Conservation (phyloP, 805 yeast species). For the Trichomonascus vanleenenianus region DNA sequence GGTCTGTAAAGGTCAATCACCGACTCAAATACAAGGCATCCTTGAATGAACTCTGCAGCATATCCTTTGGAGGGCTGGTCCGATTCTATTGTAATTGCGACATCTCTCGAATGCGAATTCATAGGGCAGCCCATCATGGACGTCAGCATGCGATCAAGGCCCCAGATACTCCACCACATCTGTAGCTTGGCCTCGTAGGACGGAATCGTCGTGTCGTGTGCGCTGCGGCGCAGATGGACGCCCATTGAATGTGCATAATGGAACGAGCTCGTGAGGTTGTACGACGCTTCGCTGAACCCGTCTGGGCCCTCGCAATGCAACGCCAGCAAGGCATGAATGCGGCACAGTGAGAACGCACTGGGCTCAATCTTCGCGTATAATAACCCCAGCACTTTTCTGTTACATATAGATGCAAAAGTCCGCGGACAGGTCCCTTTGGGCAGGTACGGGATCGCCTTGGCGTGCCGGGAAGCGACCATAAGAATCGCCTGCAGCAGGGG, state of each 20-base stretch:
- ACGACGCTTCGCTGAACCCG: slow-evolving; percentile 25
- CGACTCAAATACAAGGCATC: slow-evolving; percentile 27
- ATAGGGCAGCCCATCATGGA: slow-evolving; percentile 30
- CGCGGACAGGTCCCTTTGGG: slow-evolving; percentile 17
- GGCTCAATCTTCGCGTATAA: slow-evolving; percentile 29
- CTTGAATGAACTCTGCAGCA: slow-evolving; percentile 17
- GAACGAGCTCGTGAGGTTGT: slow-evolving; percentile 27
- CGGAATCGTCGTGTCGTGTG: background rate
- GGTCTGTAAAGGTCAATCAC: slow-evolving; percentile 33
- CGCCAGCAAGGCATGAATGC: slow-evolving; percentile 28
- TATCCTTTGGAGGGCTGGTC: slow-evolving; percentile 17
- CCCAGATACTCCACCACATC: slow-evolving; percentile 32
- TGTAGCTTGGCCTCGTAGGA: background rate
- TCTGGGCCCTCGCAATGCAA: slow-evolving; percentile 32
- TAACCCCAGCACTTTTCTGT: slow-evolving; percentile 28
- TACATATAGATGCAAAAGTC: slow-evolving; percentile 20
- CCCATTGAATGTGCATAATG: slow-evolving; percentile 32
- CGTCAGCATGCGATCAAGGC: slow-evolving; percentile 31
- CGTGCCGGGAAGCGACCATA: slow-evolving; percentile 32
- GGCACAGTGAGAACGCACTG: slow-evolving; percentile 26
- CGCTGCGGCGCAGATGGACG: slow-evolving; percentile 23
- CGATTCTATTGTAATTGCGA: slow-evolving; percentile 22
- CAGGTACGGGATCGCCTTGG: slow-evolving; percentile 21
- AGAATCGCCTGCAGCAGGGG: slow-evolving; percentile 34
- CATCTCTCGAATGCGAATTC: slow-evolving; percentile 29